A percentile compares a stretch with the other conserved stretches of the same genome.
Evolutionary conservation across 192 early-diverging fungal genomes (phyloP).

Genomic region (Chytriomyces hyalinus): DNA sequence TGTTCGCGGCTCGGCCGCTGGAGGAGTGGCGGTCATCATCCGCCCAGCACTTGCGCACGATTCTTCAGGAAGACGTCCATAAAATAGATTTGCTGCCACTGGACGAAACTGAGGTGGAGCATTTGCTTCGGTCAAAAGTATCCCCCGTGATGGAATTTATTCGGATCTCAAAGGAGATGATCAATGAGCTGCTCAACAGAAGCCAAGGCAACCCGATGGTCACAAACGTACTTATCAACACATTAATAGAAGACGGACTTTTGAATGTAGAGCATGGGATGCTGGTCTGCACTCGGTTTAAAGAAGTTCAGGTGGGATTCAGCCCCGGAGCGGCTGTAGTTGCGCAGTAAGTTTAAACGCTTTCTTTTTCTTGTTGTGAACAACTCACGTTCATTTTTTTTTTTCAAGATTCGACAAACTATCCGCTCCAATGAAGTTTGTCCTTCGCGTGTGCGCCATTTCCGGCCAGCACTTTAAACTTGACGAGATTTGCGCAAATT

Average conservation of each 20-base stretch:
- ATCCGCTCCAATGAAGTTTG: slow-evolving; percentile 1
- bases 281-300: not conserved
- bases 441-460: slow-evolving; percentile 10
- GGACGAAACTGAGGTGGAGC: not conserved
- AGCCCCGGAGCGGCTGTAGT: slow-evolving; percentile 5
- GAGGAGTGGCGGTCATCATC: slow-evolving; percentile 7
- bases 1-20: slow-evolving; percentile 11
- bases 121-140: not conserved
- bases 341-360: slow-evolving; percentile 12
- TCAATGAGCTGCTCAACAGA: not conserved
- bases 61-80: not conserved
- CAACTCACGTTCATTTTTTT: not conserved
- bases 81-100: slow-evolving; percentile 4
- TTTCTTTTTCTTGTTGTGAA: not conserved
- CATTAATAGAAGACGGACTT: slow-evolving; percentile 13
- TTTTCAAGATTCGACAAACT: slow-evolving; percentile 23
- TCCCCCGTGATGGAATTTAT: not conserved
- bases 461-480: slow-evolving; percentile 29
- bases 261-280: slow-evolving; percentile 1
- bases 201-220: slow-evolving; percentile 23
- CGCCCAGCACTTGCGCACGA: not conserved
- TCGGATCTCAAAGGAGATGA: not conserved
- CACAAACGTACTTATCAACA: not conserved
- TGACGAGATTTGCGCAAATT: not conserved
- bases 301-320: not conserved